Conservation (phyloP, 495 filamentous ascomycete genomes). For the Penicillium salamii region DNA sequence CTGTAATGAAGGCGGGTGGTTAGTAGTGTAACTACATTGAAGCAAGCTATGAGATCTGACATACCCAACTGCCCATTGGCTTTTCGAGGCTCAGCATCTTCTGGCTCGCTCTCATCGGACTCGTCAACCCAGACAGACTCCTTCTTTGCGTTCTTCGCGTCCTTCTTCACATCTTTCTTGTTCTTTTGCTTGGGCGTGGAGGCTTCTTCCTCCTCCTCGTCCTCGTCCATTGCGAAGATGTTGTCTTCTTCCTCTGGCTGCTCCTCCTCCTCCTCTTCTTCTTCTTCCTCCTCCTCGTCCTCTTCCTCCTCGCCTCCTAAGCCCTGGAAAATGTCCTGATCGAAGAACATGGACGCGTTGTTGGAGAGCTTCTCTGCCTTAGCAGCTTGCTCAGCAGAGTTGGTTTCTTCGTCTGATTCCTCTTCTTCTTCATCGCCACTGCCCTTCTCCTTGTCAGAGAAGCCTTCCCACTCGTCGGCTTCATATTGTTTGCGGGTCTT, state of each 20-base stretch:
- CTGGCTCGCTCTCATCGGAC: constrained; percentile 54
- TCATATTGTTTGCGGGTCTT: constrained; percentile 77
- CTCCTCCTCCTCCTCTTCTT: constrained; percentile 35
- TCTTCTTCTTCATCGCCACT: constrained; percentile 52
- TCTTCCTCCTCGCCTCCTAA: constrained; percentile 55
- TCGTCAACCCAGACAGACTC: constrained; percentile 56
- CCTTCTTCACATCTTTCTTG: constrained; percentile 15
- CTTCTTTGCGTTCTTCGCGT: constrained; percentile 43
- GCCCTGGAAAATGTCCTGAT: constrained; percentile 89
- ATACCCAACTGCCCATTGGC: constrained; percentile 69
- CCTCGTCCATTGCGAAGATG: constrained; percentile 23
- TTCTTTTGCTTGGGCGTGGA: constrained; percentile 12
- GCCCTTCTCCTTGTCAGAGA: constrained; percentile 66
- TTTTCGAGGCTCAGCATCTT: constrained; percentile 61
- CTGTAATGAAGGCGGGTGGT: constrained; percentile 38
- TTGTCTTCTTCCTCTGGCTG: constrained; percentile 46
- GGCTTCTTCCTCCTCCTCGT: constrained; percentile 11
- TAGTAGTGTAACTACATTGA: constrained; percentile 16
- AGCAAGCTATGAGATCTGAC: constrained; percentile 13
- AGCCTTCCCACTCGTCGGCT: constrained; percentile 88
- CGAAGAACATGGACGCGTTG: constrained; percentile 84
- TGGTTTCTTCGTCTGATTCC: constrained; percentile 39
- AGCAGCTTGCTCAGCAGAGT: constrained; percentile 46
- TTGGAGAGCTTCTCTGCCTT: constrained; percentile 63
- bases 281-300: constrained; percentile 40